Conservation (phyloP, 129 eudicot species). For the Pittosporum tobira region DNA sequence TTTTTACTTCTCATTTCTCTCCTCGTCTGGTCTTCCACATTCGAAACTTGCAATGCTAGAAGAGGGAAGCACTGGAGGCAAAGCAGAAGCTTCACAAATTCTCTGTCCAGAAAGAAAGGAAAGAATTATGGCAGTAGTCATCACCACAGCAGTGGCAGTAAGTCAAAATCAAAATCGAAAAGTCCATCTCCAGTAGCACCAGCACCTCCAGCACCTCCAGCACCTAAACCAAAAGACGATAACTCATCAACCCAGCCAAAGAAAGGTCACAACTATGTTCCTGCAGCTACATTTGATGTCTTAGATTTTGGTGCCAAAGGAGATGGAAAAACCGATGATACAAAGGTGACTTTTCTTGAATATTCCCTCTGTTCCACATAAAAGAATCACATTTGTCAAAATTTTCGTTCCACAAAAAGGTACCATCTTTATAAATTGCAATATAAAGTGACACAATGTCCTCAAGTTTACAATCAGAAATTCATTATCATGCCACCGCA, state of each 20-base stretch:
- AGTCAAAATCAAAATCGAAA: slow-evolving; percentile 34
- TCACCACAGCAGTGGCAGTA: slow-evolving; percentile 26
- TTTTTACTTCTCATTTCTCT: slow-evolving; percentile 31
- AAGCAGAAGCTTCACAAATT: slow-evolving; percentile 11
- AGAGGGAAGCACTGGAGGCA: slow-evolving; percentile 43
- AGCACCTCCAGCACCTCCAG: slow-evolving; percentile 21
- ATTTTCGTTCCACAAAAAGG: too few relatives aligned
- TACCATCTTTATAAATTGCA: too few relatives aligned
- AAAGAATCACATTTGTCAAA: too few relatives aligned
- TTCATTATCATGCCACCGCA: too few relatives aligned
- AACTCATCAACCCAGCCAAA: slow-evolving; percentile 26
- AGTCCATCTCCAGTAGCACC: slow-evolving; percentile 32
- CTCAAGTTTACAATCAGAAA: too few relatives aligned
- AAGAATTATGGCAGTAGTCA: slow-evolving; percentile 33
- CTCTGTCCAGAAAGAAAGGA: slow-evolving; percentile 45
- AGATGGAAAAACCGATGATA: slow-evolving; percentile 69
- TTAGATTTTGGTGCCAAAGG: slow-evolving; percentile 75
- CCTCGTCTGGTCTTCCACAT: slow-evolving; percentile 36
- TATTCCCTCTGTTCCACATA: too few relatives aligned
- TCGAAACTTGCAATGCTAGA: slow-evolving; percentile 51
- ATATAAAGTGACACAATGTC: too few relatives aligned
- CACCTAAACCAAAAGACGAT: slow-evolving; percentile 13
- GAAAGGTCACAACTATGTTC: slow-evolving; percentile 24
- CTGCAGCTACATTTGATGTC: slow-evolving; percentile 39
- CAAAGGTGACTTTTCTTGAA: slow-evolving; percentile 47